Evolutionary conservation across 1,284 basidiomycete species (phyloP).

Genomic region (Boletellus deceptivus): DNA sequence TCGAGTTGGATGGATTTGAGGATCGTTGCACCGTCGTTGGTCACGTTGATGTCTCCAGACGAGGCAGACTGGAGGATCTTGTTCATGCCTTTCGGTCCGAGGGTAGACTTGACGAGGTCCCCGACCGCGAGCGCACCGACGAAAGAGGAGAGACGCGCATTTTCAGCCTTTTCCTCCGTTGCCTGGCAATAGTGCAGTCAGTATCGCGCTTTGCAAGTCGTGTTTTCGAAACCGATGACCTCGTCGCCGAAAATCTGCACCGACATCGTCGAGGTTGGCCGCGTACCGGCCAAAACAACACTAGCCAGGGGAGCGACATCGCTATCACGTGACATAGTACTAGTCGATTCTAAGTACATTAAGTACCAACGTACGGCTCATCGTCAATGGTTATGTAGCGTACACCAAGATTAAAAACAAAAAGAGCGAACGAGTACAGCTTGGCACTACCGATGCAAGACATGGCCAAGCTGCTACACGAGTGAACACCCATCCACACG

Average conservation of each 20-base stretch:
- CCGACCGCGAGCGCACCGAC: slow-evolving; percentile 96
- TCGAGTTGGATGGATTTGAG: slow-evolving; percentile 97
- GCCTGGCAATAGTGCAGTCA: slow-evolving; percentile 53
- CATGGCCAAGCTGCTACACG: slow-evolving; percentile 28
- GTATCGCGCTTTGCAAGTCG: not conserved
- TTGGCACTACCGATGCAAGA: slow-evolving; percentile 22
- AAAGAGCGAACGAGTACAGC: not conserved
- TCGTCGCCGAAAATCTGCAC: slow-evolving; percentile 47
- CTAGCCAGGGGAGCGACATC: too few species aligned
- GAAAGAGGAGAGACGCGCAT: slow-evolving; percentile 97
- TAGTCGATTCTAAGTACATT: too few species aligned
- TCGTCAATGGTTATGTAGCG: too few species aligned
- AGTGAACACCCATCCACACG: slow-evolving; percentile 1
- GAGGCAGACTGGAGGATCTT: slow-evolving; percentile 93
- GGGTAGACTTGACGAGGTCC: slow-evolving; percentile 96
- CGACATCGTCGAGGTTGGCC: slow-evolving; percentile 34
- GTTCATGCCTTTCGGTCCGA: slow-evolving; percentile 98
- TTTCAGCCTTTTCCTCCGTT: slow-evolving; percentile 97
- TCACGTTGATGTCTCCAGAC: slow-evolving; percentile 92
- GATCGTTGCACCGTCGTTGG: slow-evolving; percentile 99
- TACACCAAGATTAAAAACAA: too few species aligned
- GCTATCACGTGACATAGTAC: too few species aligned
- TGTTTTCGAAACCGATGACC: slow-evolving; percentile 21
- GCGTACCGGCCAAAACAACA: too few species aligned
- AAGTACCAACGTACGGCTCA: too few species aligned